Conservation (phyloP, 352 stramenopile species). For the Globisporangium megalacanthum region DNA sequence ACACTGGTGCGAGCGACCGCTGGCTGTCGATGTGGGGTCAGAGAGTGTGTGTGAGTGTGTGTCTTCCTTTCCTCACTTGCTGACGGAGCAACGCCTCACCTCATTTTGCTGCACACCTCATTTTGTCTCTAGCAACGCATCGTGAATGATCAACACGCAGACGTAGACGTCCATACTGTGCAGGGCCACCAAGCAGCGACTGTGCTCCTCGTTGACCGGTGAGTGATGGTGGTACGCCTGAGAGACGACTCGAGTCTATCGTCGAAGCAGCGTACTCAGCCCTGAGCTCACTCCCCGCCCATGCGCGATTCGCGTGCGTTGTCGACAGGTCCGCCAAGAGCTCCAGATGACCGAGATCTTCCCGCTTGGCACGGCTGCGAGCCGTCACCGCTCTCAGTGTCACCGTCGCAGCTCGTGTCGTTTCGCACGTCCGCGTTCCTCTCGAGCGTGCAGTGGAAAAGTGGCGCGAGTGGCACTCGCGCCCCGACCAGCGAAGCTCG, state of each 20-base stretch:
- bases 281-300: no score
- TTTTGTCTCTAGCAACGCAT: conserved; percentile 33
- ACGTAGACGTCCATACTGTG: conserved; percentile 24
- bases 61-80: neutral
- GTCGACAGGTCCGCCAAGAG: conserved; percentile 22
- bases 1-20: conserved; percentile 36
- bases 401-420: conserved; percentile 2
- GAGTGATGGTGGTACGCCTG: conserved; percentile 7
- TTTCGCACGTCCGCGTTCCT: conserved; percentile 55
- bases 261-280: no score
- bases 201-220: conserved; percentile 69
- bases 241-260: no score
- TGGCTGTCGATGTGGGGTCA: neutral
- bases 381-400: conserved; percentile 30
- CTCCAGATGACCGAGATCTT: conserved; percentile 64
- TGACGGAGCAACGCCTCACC: no score
- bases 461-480: conserved; percentile 55
- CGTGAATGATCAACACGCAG: conserved; percentile 51
- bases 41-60: no score
- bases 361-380: conserved; percentile 57
- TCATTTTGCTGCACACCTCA: neutral
- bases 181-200: conserved; percentile 43
- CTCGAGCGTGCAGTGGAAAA: conserved; percentile 54
- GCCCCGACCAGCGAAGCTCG: conserved; percentile 55
- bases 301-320: no score